Evolutionary conservation across 2,329 filamentous ascomycete species (phyloP).

Genomic region (Alternaria brassicae): DNA sequence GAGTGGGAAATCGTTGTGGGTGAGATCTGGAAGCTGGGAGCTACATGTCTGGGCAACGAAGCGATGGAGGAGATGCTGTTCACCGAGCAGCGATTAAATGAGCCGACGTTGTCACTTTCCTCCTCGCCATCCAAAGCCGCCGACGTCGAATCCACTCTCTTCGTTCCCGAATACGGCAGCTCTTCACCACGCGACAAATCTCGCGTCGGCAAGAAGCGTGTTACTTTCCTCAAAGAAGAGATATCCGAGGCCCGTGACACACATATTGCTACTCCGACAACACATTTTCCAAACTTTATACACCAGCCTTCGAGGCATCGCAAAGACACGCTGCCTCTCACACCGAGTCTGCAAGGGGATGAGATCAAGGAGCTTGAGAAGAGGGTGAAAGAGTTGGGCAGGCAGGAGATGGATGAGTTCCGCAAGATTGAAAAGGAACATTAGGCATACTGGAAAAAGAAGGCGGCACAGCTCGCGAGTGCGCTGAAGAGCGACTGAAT

Average conservation of each 20-base stretch:
- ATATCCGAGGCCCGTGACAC: background rate
- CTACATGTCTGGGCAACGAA: conserved; percentile 30
- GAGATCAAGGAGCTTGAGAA: conserved; percentile 25
- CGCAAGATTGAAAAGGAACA: conserved; percentile 31
- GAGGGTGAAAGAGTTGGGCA: conserved; percentile 27
- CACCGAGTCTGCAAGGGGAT: conserved; percentile 20
- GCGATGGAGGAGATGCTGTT: conserved; percentile 30
- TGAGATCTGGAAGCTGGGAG: conserved; percentile 43
- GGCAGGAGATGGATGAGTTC: conserved; percentile 28
- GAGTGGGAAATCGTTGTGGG: conserved; percentile 38
- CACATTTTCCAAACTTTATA: conserved; percentile 29
- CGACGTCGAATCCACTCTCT: conserved; percentile 22
- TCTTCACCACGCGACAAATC: conserved; percentile 3
- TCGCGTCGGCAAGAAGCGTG: conserved; percentile 25
- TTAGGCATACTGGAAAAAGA: conserved; percentile 35
- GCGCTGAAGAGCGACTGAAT: conserved; percentile 26
- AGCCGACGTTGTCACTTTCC: background rate
- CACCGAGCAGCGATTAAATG: background rate
- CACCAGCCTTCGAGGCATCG: conserved; percentile 17
- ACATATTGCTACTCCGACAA: background rate
- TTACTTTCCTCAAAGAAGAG: conserved; percentile 29
- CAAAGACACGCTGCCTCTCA: conserved; percentile 6
- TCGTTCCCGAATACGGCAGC: conserved; percentile 25
- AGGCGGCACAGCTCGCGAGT: conserved; percentile 27
- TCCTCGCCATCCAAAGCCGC: conserved; percentile 4